These are phyloP conservation scores for Neurospora sp. DNA, from an alignment of 495 filamentous ascomycete genomes.

Conservation along the genomic window DNA sequence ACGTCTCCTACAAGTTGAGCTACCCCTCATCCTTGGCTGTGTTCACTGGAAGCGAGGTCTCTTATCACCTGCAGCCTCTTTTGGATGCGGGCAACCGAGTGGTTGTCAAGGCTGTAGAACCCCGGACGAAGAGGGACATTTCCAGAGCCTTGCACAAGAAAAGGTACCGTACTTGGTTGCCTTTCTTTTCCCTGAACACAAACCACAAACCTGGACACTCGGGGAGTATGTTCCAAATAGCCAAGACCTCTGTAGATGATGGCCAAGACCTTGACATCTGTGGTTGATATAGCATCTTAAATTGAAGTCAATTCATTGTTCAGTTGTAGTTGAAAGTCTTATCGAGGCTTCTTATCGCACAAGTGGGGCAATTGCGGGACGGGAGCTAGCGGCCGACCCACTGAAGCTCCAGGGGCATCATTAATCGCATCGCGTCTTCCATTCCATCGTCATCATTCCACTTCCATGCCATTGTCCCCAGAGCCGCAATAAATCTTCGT, in stretches of 20 bases:
- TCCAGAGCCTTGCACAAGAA: background rate
- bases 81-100: background rate
- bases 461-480: background rate
- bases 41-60: background rate
- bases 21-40: background rate
- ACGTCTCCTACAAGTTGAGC: background rate
- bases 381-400: background rate
- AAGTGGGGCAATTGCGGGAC: background rate
- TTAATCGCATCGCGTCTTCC: background rate
- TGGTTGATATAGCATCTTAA: background rate
- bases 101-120: background rate
- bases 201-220: background rate
- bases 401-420: background rate
- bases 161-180: background rate
- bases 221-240: background rate
- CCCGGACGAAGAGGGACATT: background rate
- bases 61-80: background rate
- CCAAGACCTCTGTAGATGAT: background rate
- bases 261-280: background rate
- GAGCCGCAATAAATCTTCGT: background rate
- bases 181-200: no score
- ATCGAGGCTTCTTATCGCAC: background rate
- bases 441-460: background rate
- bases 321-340: background rate
- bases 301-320: background rate